Percentiles rank a stretch among this genome's conserved stretches.
Evolutionary conservation across 1,284 basidiomycete species (phyloP).

Genomic region (Fomes fomentarius): DNA sequence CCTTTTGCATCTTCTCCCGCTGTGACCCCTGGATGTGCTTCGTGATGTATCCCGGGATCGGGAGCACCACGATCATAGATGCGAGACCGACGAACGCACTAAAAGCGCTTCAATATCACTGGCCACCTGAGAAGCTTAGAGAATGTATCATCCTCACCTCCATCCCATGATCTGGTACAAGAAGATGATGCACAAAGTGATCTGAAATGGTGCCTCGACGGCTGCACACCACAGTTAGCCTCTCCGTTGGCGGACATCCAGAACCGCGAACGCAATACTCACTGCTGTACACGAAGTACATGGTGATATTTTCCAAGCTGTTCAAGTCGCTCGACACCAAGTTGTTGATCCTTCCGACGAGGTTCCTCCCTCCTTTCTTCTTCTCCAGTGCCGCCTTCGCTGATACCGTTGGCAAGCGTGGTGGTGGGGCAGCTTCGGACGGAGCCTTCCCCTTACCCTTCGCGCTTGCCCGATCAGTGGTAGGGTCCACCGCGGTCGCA

Average conservation of each 20-base stretch:
- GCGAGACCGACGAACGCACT: conserved; percentile 55
- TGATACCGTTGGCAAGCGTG: background rate
- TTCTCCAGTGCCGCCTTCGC: conserved; percentile 1
- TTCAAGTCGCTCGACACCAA: conserved; percentile 18
- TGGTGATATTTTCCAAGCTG: conserved; percentile 5
- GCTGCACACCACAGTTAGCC: background rate
- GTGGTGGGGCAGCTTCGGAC: background rate
- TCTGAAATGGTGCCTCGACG: conserved; percentile 25
- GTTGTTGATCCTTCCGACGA: conserved; percentile 52
- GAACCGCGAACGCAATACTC: background rate
- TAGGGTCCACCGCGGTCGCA: background rate
- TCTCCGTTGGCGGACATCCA: background rate
- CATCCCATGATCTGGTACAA: conserved; percentile 52
- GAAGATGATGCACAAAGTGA: conserved; percentile 44
- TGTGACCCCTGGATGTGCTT: conserved; percentile 36
- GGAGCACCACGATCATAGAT: conserved; percentile 53
- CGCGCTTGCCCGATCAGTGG: background rate
- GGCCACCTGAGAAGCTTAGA: background rate
- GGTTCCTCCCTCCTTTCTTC: conserved; percentile 37
- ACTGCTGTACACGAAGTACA: conserved; percentile 6
- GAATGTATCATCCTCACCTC: conserved; percentile 33
- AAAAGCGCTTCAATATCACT: background rate
- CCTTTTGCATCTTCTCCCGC: conserved; percentile 36
- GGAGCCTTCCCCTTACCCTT: conserved; percentile 9
- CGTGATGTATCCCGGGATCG: conserved; percentile 47